Conservation (phyloP, 306 rosid species). For the Vigna angularis region DNA sequence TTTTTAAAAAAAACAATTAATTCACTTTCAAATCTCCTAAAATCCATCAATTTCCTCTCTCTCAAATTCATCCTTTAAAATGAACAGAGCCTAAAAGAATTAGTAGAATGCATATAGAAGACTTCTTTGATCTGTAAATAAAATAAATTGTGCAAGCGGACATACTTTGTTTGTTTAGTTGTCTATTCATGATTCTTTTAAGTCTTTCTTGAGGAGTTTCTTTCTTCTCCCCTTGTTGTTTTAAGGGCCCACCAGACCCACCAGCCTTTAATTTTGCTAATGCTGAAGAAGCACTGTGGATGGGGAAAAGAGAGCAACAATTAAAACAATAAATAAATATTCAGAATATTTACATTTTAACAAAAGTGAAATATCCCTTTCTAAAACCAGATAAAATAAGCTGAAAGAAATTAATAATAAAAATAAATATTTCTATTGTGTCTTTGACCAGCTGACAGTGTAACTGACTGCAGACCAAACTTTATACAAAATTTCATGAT, state of each 20-base stretch:
- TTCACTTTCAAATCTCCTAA: no score
- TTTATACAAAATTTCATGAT: conserved; percentile 18
- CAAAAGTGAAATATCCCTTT: neutral
- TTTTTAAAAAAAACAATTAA: no score
- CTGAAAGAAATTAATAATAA: conserved; percentile 1
- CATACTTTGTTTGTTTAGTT: conserved; percentile 93
- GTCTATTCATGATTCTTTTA: conserved; percentile 97
- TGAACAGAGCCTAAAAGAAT: neutral
- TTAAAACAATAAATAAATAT: conserved; percentile 11
- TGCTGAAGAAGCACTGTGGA: conserved; percentile 81
- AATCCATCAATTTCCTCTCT: no score
- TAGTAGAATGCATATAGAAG: conserved; percentile 20
- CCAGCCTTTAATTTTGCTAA: conserved; percentile 81
- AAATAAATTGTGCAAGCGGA: conserved; percentile 39
- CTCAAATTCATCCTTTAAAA: no score
- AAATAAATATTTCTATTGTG: neutral
- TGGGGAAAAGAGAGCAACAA: conserved; percentile 47
- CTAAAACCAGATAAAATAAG: conserved; percentile 3
- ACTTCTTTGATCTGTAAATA: conserved; percentile 31
- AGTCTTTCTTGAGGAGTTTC: conserved; percentile 99
- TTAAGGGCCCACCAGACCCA: conserved; percentile 74
- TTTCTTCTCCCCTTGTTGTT: conserved; percentile 86
- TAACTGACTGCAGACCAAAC: neutral
- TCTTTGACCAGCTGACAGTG: conserved; percentile 1
- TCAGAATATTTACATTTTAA: conserved; percentile 3